phyloP scores from a whole-genome alignment of 148 eudicot genomes.

The Simmondsia chinensis region DNA sequence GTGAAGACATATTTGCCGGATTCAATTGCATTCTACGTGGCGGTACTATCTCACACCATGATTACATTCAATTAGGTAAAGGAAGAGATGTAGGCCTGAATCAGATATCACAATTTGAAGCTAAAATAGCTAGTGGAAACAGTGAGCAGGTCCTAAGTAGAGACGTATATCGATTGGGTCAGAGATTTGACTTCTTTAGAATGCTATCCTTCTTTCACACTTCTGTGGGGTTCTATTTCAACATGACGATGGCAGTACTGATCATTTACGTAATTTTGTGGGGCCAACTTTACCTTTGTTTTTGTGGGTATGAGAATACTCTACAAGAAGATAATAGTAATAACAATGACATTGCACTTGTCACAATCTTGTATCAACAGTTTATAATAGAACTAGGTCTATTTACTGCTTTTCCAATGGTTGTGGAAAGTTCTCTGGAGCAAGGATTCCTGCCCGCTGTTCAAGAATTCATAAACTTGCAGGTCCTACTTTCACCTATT shows the following conservation, averaged over 20 bases:
- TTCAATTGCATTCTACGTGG: constrained; percentile 86
- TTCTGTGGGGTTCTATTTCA: constrained; percentile 83
- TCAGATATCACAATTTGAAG: constrained; percentile 92
- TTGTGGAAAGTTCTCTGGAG: constrained; percentile 78
- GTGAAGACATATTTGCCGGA: constrained; percentile 96
- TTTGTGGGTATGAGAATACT: constrained; percentile 76
- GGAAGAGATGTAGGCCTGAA: constrained; percentile 95
- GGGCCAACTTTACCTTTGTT: constrained; percentile 78
- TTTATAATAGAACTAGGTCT: constrained; percentile 74
- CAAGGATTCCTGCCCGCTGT: constrained; percentile 70
- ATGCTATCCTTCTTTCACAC: constrained; percentile 87
- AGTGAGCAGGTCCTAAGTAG: constrained; percentile 86
- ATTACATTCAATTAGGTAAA: constrained; percentile 88
- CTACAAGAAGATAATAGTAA: constrained; percentile 18
- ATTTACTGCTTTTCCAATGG: constrained; percentile 86
- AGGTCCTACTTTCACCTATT: constrained; percentile 73
- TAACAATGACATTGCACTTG: constrained; percentile 68
- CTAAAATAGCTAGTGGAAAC: constrained; percentile 87
- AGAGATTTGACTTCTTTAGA: constrained; percentile 81
- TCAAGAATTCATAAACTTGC: constrained; percentile 86
- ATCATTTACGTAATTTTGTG: constrained; percentile 87
- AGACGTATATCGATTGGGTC: constrained; percentile 87
- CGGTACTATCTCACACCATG: constrained; percentile 90
- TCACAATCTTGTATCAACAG: constrained; percentile 75
- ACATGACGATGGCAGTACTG: constrained; percentile 70